A percentile compares a stretch with the other conserved stretches of the same genome.
These are phyloP conservation scores for Hippophae rhamnoides DNA, from an alignment of 306 rosid species.

Conservation along the genomic window DNA sequence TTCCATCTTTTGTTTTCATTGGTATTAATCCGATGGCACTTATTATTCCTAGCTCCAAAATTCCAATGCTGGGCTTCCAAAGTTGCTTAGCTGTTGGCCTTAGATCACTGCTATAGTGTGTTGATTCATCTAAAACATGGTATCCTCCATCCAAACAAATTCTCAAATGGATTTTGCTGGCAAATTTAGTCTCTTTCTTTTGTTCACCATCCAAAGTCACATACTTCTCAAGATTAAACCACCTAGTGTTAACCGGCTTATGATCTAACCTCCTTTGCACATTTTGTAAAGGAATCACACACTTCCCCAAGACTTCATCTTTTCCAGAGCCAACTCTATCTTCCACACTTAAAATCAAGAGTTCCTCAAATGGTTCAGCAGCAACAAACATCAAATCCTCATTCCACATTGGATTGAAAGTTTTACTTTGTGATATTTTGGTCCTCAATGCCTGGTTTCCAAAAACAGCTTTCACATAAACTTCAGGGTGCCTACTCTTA, in stretches of 20 bases:
- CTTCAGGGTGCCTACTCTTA: conserved; percentile 70
- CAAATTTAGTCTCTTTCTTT: conserved; percentile 64
- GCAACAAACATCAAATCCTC: conserved; percentile 76
- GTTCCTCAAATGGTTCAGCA: conserved; percentile 87
- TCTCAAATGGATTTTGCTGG: conserved; percentile 78
- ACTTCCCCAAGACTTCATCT: conserved; percentile 73
- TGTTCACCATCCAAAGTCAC: conserved; percentile 47
- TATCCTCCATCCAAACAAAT: conserved; percentile 88
- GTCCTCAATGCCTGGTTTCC: conserved; percentile 64
- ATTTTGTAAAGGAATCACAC: conserved; percentile 56
- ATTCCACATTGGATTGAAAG: conserved; percentile 72
- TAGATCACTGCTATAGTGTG: conserved; percentile 83
- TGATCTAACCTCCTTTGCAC: conserved; percentile 81
- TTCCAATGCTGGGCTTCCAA: conserved; percentile 72
- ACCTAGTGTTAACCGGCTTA: conserved; percentile 69
- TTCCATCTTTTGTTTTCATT: conserved; percentile 71
- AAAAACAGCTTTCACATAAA: conserved; percentile 45
- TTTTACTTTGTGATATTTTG: conserved; percentile 49
- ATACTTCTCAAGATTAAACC: conserved; percentile 84
- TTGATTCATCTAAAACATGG: conserved; percentile 90
- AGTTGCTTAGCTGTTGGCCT: conserved; percentile 89
- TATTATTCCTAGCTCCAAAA: conserved; percentile 69
- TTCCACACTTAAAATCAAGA: conserved; percentile 60
- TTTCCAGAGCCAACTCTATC: conserved; percentile 60
- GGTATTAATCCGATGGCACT: conserved; percentile 76